phyloP scores from a whole-genome alignment of 2,329 filamentous ascomycete genomes.

The Grosmannia huntii region DNA sequence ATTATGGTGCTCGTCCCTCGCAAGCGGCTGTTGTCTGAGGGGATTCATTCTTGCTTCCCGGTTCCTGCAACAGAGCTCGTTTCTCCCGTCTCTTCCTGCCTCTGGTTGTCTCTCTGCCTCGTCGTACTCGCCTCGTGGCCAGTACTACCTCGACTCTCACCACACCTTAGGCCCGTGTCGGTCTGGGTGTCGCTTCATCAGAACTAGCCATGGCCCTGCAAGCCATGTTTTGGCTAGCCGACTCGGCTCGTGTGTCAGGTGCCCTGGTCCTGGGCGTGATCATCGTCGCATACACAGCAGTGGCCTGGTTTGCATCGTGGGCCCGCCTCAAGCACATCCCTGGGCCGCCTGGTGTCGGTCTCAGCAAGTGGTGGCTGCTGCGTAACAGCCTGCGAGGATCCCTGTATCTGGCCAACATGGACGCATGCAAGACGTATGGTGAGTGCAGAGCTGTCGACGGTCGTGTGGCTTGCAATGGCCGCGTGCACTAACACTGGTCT shows the following conservation, averaged over 20 bases:
- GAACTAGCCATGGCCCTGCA: background rate
- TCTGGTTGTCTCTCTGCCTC: background rate
- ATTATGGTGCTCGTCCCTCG: background rate
- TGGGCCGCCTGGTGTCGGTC: conserved; percentile 13
- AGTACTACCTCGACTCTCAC: background rate
- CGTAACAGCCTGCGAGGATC: conserved; percentile 16
- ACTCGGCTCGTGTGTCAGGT: background rate
- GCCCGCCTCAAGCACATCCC: conserved; percentile 16
- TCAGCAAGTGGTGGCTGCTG: conserved; percentile 19
- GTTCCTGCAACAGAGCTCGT: too few relatives aligned
- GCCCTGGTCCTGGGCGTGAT: background rate
- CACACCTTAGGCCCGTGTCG: background rate
- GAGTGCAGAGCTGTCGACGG: conserved; percentile 2
- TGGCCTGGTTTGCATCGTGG: conserved; percentile 13
- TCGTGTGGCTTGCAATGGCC: background rate
- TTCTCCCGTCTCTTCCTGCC: background rate
- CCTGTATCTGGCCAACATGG: conserved; percentile 16
- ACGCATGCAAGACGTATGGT: conserved; percentile 15
- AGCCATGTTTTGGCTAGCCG: background rate
- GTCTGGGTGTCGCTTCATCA: background rate
- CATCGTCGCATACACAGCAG: conserved; percentile 7
- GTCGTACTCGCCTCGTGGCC: background rate
- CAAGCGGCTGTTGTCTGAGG: background rate
- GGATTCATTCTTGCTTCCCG: background rate
- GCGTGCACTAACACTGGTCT: too few relatives aligned